phyloP scores from a whole-genome alignment of 139 green algal genomes.

The Astrephomene gubernaculifera region DNA sequence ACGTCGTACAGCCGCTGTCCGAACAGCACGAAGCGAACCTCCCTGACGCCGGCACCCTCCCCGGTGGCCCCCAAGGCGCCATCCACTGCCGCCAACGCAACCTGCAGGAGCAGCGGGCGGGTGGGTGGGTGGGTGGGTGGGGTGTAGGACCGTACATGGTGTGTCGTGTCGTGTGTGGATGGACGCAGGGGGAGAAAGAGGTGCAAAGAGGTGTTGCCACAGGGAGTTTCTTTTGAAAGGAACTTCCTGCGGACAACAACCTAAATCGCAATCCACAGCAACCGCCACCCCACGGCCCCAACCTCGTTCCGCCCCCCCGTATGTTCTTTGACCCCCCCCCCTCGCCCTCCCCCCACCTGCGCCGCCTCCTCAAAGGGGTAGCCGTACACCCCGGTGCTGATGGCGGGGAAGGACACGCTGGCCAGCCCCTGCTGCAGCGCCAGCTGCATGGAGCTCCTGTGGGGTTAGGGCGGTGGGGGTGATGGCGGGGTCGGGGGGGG shows the following conservation, averaged over 20 bases:
- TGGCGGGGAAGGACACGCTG: conserved; percentile 88
- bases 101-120: conserved; percentile 18
- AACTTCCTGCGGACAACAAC: too few relatives aligned
- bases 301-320: too few relatives aligned
- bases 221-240: too few relatives aligned
- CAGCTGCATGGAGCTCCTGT: conserved; percentile 66
- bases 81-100: conserved; percentile 58
- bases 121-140: too few relatives aligned
- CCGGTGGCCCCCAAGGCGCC: conserved; percentile 39
- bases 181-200: too few relatives aligned
- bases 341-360: conserved; percentile 51
- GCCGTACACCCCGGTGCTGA: conserved; percentile 89
- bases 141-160: too few relatives aligned
- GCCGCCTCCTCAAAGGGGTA: conserved; percentile 82
- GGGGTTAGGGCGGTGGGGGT: too few relatives aligned
- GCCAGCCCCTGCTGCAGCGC: conserved; percentile 68
- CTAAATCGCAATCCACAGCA: too few relatives aligned
- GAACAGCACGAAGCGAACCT: conserved; percentile 85
- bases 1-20: conserved; percentile 27
- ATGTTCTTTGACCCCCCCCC: too few relatives aligned
- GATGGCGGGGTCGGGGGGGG: neutral
- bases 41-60: conserved; percentile 54
- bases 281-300: too few relatives aligned
- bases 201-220: too few relatives aligned
- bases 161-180: too few relatives aligned